Evolutionary conservation across 352 stramenopile species (phyloP), one percentile per base, ranked within the genome.

Genomic region (Pythium grandisporangium): DNA sequence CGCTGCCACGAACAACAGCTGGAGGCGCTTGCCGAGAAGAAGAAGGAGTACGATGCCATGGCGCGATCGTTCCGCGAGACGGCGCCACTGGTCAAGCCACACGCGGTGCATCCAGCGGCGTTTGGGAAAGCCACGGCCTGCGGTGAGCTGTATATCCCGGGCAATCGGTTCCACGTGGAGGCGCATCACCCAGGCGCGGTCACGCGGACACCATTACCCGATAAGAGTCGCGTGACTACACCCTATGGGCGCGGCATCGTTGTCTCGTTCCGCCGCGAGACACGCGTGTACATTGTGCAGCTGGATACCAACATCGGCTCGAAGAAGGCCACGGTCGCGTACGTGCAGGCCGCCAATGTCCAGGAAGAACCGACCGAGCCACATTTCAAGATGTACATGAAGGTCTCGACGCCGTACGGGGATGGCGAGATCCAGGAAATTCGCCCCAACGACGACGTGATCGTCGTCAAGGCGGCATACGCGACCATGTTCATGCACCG

Each of bases 201-300:
- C 25, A 68, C 58, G 26, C 55, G 77, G 2, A 59, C 68, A 13
- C 79, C 79, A 20, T 42, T 93, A 12, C 59, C 76, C 0, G 79
- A 93, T 48, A 89, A 87, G 46, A 76, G 61, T 19, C 77, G 77
- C 27, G 62, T 88, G 38, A 62, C 82, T 20, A 88, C 73, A 30
- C 70, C 75, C 5, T 92, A 87, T 41, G 79, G 79, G 37, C 69
- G 66, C 7, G 79, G 79, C 30, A 64, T 82, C 3, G 60, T 90
- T 38, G 55, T 93, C 8, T 65, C 67, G 7, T 93, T 84, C 51
- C 79, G 79, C 37, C 53, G 60, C 21, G 63, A 71, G 32, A 81
- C 64, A 22, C 87, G 82, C 48, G 81, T 90, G 60, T 93, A 90
- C 46, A 66, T 93, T 6, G 72, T 90, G 10, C 76, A 86, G 39